Percentiles rank a stretch among this genome's conserved stretches.
Conservation (phyloP, 495 filamentous ascomycete species). For the Amorphotheca resinae region DNA sequence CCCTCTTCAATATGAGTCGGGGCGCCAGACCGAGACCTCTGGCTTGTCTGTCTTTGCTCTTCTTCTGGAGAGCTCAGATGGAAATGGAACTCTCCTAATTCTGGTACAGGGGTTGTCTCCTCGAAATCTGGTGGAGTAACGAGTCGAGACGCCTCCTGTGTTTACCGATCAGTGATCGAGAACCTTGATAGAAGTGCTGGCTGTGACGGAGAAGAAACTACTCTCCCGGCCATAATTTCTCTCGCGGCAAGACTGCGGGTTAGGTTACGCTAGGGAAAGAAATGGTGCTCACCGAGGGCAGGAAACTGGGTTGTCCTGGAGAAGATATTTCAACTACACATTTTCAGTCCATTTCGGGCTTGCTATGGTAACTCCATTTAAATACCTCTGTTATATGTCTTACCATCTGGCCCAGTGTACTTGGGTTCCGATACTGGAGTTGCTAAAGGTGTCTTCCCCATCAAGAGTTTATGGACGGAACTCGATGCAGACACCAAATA, state of each 20-base stretch:
- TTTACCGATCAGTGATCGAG: conserved; percentile 17
- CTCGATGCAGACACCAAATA: conserved; percentile 26
- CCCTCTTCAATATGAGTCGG: conserved; percentile 8
- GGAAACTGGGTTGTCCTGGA: conserved; percentile 15
- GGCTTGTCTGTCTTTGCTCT: background rate
- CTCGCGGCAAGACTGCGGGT: background rate
- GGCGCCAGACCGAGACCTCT: background rate
- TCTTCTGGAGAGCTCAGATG: background rate
- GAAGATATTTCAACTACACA: conserved; percentile 19
- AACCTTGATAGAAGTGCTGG: conserved; percentile 32
- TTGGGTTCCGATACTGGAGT: conserved; percentile 14
- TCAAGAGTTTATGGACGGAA: conserved; percentile 26
- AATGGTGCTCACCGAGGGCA: conserved; percentile 18
- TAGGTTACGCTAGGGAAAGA: background rate
- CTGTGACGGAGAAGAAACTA: too few relatives aligned
- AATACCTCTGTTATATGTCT: conserved; percentile 8
- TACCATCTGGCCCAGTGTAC: conserved; percentile 8
- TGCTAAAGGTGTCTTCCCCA: conserved; percentile 24
- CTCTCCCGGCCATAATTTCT: conserved; percentile 34
- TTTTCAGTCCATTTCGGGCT: background rate
- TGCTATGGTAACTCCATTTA: background rate
- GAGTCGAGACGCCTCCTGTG: conserved; percentile 38
- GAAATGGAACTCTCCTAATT: background rate
- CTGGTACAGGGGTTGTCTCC: background rate
- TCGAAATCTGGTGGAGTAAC: conserved; percentile 17